Evolutionary conservation across 768 basidiomycete genomes (phyloP), one percentile per base, ranked within the genome.

Genomic region (Amanita rubescens): DNA sequence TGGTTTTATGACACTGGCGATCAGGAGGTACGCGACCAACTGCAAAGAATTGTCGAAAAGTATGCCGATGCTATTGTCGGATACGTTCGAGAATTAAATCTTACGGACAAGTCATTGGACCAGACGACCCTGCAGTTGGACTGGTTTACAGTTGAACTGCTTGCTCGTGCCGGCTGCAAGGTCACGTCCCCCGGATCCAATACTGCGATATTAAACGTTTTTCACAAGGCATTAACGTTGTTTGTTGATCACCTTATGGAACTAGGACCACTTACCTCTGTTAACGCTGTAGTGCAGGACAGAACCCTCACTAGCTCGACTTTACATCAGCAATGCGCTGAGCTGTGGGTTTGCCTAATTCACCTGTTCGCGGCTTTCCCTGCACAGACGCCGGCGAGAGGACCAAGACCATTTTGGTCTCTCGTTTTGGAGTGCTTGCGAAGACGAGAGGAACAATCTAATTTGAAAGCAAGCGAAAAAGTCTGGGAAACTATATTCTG

Each of bases 331-430:
- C 72, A 71, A 39, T 71, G 75, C 0, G 74, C 79, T 1, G 85
- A 91, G 59, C 58, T 86, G 15, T 95, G 93, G 94, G 73, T 90
- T 45, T 80, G 79, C 34, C 61, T 92, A 19, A 72, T 88, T 33
- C 81, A 90, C 58, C 60, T 88, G n/a, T 63, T 78, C 24, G 63
- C 61, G 35, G 64, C 59, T 35, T 63, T 57, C 20, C 20, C 55
- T 33, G 59, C 53, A 53, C 50, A 60, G 41, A 38, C 41, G 43
- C 32, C 41, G 51, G 54, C 14, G 15, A 47, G 55, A 46, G 57
- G 59, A 56, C 53, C 56, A 14, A 70, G 71, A 59, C 70, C 69
- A 5, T 72, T 84, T 56, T 81, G 81, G 80, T 62, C 63, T 22
- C 54, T 76, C 30, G 57, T 84, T 24, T 62, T 68, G 34, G 63